Evolutionary conservation across 2,329 filamentous ascomycete genomes (phyloP), one percentile per base, ranked within the genome.

Genomic region (Fusarium camptoceras): DNA sequence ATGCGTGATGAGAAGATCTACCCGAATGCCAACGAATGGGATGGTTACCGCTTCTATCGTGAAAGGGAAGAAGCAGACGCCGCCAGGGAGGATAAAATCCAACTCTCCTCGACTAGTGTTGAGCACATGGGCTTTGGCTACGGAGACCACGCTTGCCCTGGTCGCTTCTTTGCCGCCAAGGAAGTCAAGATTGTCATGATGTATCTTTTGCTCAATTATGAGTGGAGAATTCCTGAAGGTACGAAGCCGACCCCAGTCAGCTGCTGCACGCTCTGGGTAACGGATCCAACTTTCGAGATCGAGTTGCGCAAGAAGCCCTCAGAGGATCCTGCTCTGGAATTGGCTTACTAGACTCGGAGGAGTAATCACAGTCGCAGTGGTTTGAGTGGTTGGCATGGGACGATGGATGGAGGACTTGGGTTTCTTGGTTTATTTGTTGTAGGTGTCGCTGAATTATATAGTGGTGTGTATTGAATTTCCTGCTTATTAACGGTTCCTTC

Each of bases 161-260:
- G 47, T 16, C 46, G 55, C 12, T 59, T 59, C 55, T 53, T 59
- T 44, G 55, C 55, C 5, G 30, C 27, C 14, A 59, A 51, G 7
- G 47, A 59, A 42, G 22, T 59, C 8, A 53, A 59, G 24, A 20
- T 59, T 14, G 12, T 41, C 8, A 41, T 59, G 28, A 44, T 50
- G 3, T 50, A 46, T 16, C 37, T 59, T 18, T 31, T 59, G 30
- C 28, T 59, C 6, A 24, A 53, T 1, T 59, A 53, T 8, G 55
- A 59, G 14, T 59, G 55, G 55, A 34, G 16, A 25, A 37, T 12
- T 3, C 47, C 47, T 15, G 0, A 8, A 50, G 47, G 22, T n/a
- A 14, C 22, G 1, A 14, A 50, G 47, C 47, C 47, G 8, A 24
- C 34, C 10, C 30, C 30, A 4, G 4, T 37, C 7, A 34, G 11